Conservation (phyloP, 192 early-diverging fungal species). For the Linnemannia zychae region DNA sequence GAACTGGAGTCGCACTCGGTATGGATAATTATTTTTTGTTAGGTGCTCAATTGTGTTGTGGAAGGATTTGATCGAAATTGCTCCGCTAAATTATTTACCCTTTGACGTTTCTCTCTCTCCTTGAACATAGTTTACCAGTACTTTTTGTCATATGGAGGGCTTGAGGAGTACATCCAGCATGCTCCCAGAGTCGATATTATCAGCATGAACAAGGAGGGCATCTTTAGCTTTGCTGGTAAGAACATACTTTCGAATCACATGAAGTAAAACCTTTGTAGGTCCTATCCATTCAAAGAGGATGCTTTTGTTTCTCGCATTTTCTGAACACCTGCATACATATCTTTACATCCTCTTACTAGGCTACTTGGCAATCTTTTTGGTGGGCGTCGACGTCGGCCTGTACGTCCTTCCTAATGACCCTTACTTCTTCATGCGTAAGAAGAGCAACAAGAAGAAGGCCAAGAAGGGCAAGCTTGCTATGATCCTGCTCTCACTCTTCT, state of each 20-base stretch:
- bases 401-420: slow-evolving; percentile 65
- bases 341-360: slow-evolving; percentile 67
- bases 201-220: slow-evolving; percentile 92
- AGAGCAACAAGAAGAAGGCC: slow-evolving; percentile 57
- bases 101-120: neutral
- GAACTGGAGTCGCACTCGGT: slow-evolving; percentile 60
- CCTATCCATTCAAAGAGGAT: too few relatives aligned
- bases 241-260: neutral
- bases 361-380: slow-evolving; percentile 86
- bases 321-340: too few relatives aligned
- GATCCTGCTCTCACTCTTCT: slow-evolving; percentile 60
- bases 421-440: slow-evolving; percentile 52
- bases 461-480: slow-evolving; percentile 59
- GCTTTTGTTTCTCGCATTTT: too few relatives aligned
- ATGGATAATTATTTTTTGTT: slow-evolving; percentile 20
- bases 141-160: slow-evolving; percentile 64
- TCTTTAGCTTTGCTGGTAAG: slow-evolving; percentile 83
- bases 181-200: slow-evolving; percentile 81
- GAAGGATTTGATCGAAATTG: neutral
- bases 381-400: slow-evolving; percentile 82
- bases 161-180: slow-evolving; percentile 81
- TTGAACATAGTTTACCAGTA: slow-evolving; percentile 70
- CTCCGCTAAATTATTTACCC: slow-evolving; percentile 11
- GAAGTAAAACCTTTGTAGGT: too few relatives aligned
- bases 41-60: neutral